These are phyloP conservation scores for Globisporangium nagaii DNA, from an alignment of 352 stramenopile species.

Conservation along the genomic window DNA sequence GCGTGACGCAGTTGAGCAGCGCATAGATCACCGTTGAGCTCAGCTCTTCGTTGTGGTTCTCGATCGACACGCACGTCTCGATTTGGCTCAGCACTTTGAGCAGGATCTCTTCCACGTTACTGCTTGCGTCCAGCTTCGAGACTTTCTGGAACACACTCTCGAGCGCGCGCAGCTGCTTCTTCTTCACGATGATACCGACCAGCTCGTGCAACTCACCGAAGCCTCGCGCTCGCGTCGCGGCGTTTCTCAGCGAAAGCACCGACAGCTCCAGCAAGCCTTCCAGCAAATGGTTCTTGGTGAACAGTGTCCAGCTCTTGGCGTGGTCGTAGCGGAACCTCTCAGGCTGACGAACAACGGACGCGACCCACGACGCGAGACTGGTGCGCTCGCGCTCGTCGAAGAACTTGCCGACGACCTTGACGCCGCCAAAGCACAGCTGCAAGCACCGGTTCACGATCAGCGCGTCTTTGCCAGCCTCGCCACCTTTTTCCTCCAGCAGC, in stretches of 20 bases:
- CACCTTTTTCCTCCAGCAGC: constrained; percentile 43
- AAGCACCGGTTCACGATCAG: constrained; percentile 60
- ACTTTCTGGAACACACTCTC: constrained; percentile 35
- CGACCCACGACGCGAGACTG: constrained; percentile 31
- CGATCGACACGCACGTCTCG: constrained; percentile 24
- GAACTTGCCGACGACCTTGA: constrained; percentile 35
- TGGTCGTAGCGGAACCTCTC: constrained; percentile 46
- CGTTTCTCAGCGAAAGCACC: constrained; percentile 27
- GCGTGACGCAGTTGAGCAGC: constrained; percentile 53
- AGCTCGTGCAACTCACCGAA: constrained; percentile 37
- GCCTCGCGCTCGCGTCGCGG: constrained; percentile 14
- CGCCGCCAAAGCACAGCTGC: constrained; percentile 49
- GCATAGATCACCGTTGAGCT: constrained; percentile 63
- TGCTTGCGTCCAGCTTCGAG: constrained; percentile 18
- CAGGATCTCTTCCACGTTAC: constrained; percentile 23
- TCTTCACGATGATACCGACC: constrained; percentile 35
- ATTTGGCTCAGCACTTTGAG: constrained; percentile 50
- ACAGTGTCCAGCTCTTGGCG: constrained; percentile 50
- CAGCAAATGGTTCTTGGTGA: constrained; percentile 37
- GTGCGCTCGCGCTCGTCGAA: constrained; percentile 35
- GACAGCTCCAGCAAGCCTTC: constrained; percentile 45
- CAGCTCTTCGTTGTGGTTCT: constrained; percentile 35
- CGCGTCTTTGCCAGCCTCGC: constrained; percentile 35
- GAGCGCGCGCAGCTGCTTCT: constrained; percentile 33
- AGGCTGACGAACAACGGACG: constrained; percentile 40